phyloP scores from a whole-genome alignment of 495 filamentous ascomycete genomes.

The Aspergillus affinis region DNA sequence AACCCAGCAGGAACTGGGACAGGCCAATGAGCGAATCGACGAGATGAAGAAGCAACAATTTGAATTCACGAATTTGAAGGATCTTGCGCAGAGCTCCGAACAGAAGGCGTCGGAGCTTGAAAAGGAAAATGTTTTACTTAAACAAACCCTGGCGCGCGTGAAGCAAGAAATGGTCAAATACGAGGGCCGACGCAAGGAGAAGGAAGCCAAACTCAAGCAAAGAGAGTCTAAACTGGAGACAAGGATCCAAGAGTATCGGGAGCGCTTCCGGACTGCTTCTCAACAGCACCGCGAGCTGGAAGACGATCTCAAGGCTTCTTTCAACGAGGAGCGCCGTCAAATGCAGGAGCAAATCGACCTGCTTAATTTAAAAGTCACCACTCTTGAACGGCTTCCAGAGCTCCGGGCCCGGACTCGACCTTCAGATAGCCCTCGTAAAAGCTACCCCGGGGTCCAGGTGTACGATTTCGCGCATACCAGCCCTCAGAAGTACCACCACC shows the following conservation, averaged over 20 bases:
- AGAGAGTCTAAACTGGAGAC: conserved; percentile 47
- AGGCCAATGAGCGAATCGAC: conserved; percentile 58
- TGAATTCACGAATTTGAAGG: conserved; percentile 48
- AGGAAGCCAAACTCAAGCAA: conserved; percentile 50
- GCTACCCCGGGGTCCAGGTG: conserved; percentile 32
- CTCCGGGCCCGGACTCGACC: conserved; percentile 24
- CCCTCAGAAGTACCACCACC: conserved; percentile 22
- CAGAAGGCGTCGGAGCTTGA: conserved; percentile 61
- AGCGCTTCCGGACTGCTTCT: conserved; percentile 35
- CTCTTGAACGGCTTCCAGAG: conserved; percentile 30
- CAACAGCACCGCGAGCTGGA: conserved; percentile 41
- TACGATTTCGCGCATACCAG: conserved; percentile 32
- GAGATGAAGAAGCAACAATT: conserved; percentile 55
- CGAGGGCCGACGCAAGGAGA: conserved; percentile 51
- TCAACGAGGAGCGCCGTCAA: conserved; percentile 35
- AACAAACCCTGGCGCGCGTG: conserved; percentile 50
- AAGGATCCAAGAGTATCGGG: conserved; percentile 47
- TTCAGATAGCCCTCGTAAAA: conserved; percentile 36
- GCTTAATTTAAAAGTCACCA: conserved; percentile 29
- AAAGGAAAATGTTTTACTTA: conserved; percentile 54
- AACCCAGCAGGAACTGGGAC: conserved; percentile 50
- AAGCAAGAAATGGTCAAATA: conserved; percentile 56
- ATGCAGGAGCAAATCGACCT: conserved; percentile 39
- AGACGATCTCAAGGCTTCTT: conserved; percentile 33
- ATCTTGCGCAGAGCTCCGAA: conserved; percentile 64